phyloP scores from a whole-genome alignment of 2,329 filamentous ascomycete species.

The Colletotrichum tropicicola region DNA sequence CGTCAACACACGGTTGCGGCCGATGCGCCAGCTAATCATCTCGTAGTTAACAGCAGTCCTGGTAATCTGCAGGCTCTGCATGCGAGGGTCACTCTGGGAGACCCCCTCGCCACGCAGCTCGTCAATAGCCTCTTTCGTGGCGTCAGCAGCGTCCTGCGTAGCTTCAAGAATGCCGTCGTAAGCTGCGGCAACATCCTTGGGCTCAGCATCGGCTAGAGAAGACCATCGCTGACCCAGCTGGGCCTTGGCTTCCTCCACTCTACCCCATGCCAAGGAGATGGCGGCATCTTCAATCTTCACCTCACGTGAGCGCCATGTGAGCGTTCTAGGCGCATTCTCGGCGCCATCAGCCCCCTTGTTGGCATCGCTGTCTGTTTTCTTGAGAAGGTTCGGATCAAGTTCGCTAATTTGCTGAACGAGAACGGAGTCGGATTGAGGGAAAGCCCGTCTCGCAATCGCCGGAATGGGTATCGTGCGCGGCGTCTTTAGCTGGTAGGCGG shows the following conservation, averaged over 20 bases:
- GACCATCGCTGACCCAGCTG: constrained; percentile 58
- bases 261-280: constrained; percentile 84
- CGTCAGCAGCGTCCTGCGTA: constrained; percentile 93
- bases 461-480: constrained; percentile 85
- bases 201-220: constrained; percentile 52
- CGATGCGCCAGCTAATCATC: constrained; percentile 93
- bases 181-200: constrained; percentile 79
- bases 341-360: constrained; percentile 58
- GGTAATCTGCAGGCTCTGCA: constrained; percentile 93
- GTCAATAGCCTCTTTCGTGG: constrained; percentile 91
- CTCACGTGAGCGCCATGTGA: constrained; percentile 86
- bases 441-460: constrained; percentile 80
- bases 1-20: constrained; percentile 88
- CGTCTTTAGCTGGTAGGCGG: constrained; percentile 90
- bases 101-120: constrained; percentile 87
- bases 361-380: constrained; percentile 60
- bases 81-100: constrained; percentile 81
- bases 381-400: constrained; percentile 74
- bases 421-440: constrained; percentile 70
- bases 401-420: constrained; percentile 75
- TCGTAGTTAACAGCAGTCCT: constrained; percentile 94
- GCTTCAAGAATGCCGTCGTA: constrained; percentile 92
- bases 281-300: constrained; percentile 93
- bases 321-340: constrained; percentile 73
- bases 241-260: constrained; percentile 66